A percentile compares a stretch with the other conserved stretches of the same genome.
Evolutionary conservation across 176 grass and related monocot genomes (phyloP).

Genomic region (Oryza australiensis): DNA sequence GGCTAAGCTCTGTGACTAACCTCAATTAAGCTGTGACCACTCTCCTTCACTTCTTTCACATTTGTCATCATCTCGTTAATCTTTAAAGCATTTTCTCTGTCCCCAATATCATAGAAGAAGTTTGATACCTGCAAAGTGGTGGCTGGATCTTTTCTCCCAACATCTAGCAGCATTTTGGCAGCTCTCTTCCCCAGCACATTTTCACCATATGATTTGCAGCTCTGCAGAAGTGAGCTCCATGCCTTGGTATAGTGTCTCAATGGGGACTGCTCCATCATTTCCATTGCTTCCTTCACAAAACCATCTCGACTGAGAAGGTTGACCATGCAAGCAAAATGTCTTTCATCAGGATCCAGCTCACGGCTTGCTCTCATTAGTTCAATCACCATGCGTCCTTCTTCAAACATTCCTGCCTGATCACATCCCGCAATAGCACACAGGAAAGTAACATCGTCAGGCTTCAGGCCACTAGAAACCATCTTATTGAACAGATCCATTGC

Average conservation of each 20-base stretch:
- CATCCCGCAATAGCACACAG: constrained; percentile 31
- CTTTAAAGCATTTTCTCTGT: constrained; percentile 22
- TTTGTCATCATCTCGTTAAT: constrained; percentile 40
- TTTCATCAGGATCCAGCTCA: constrained; percentile 39
- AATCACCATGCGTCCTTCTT: constrained; percentile 33
- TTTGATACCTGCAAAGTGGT: constrained; percentile 37
- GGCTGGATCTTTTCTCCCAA: constrained; percentile 23
- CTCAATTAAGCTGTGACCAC: constrained; percentile 32
- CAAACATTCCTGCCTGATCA: constrained; percentile 30
- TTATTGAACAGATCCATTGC: constrained; percentile 22
- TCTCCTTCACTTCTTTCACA: constrained; percentile 19
- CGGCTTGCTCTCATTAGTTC: constrained; percentile 30
- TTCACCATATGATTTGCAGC: constrained; percentile 34
- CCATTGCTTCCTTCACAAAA: constrained; percentile 39
- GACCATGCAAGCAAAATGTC: constrained; percentile 42
- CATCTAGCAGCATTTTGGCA: constrained; percentile 38
- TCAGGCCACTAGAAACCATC: constrained; percentile 37
- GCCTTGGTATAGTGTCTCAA: constrained; percentile 29
- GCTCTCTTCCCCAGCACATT: constrained; percentile 42
- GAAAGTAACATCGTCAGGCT: constrained; percentile 38
- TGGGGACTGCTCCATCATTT: constrained; percentile 28
- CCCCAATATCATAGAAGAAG: constrained; percentile 25
- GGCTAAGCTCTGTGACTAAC: constrained; percentile 11
- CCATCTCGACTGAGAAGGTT: constrained; percentile 44
- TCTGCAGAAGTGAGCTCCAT: constrained; percentile 40